Percentiles rank a stretch among this genome's conserved stretches.
Evolutionary conservation across 768 basidiomycete genomes (phyloP).

Genomic region (Dioszegia aurantiaca): DNA sequence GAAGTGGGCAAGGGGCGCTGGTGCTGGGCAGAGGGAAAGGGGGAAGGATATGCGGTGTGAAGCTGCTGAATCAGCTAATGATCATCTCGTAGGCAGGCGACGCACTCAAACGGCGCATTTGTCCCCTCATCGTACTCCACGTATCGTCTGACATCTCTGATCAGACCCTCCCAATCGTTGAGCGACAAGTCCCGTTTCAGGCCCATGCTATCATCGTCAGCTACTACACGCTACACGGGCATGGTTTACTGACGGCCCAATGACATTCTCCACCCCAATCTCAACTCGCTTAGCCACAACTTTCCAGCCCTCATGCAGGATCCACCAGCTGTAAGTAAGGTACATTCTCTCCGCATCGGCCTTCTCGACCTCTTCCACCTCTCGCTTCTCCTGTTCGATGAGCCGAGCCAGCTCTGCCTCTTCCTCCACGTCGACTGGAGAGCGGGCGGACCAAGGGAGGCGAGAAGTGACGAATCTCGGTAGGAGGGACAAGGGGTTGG

Average conservation of each 20-base stretch:
- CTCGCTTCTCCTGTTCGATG: conserved; percentile 11
- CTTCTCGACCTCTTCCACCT: conserved; percentile 17
- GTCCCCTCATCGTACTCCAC: conserved; percentile 65
- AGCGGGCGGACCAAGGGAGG: conserved; percentile 15
- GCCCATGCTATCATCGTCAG: conserved; percentile 63
- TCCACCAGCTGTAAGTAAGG: conserved; percentile 87
- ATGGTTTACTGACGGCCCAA: conserved; percentile 65
- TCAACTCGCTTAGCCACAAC: conserved; percentile 71
- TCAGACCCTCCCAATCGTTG: conserved; percentile 65
- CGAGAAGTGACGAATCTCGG: conserved; percentile 20
- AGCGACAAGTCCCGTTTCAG: conserved; percentile 71
- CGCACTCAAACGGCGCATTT: conserved; percentile 51
- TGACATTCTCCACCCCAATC: conserved; percentile 73
- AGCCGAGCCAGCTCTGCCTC: conserved; percentile 48
- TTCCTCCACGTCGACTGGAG: conserved; percentile 35
- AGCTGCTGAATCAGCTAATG: conserved; percentile 17
- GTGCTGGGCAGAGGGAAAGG: conserved; percentile 12
- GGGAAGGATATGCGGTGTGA: conserved; percentile 58
- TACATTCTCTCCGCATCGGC: conserved; percentile 73
- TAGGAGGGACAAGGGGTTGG: conserved; percentile 25
- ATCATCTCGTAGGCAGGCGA: background rate
- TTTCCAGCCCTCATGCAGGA: conserved; percentile 87
- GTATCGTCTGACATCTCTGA: conserved; percentile 70
- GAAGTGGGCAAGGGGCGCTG: conserved; percentile 37
- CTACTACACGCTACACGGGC: background rate